Evolutionary conservation across 257 asterid genomes (phyloP), one percentile per base, ranked within the genome.

Genomic region (Vinca minor): DNA sequence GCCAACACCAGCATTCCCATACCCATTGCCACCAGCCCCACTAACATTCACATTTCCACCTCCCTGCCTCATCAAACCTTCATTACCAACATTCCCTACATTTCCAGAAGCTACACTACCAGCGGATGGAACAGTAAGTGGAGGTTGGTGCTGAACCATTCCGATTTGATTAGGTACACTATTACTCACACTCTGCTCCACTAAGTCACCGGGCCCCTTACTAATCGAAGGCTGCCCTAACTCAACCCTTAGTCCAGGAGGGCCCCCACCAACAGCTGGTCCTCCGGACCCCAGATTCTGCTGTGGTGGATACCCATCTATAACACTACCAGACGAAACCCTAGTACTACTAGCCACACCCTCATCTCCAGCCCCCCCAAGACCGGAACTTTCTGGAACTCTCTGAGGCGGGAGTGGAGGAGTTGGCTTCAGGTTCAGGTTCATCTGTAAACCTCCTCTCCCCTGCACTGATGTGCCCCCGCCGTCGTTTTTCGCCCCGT

Each of bases 211-310:
- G 12, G 67, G 28, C 20, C 66, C 71, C 70, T 71, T 71, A n/a
- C 14, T 72, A 39, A 59, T 39, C 1, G 69, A 59, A 9, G 78
- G 67, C 66, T 66, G 76, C 54, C 63, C 73, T 41, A 75, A 54
- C 72, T 79, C 84, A 66, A 79, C 75, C 65, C 74, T 71, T 18
- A 69, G 64, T 52, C 72, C 84, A 12, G n/a, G 15, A 13, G 69
- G 38, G 23, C 78, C 86, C 57, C 67, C 71, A 21, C 78, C 78
- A 21, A 54, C 35, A 36, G 48, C 73, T 38, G 54, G 77, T 4
- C 84, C 89, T 38, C 81, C 58, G 65, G 71, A 74, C 20, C 81
- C 88, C 73, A 69, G 21, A 38, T 54, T 71, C 65, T 63, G 74
- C 66, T 64, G 74, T 39, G 53, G 74, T 39, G 53, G 73, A 69